Percentiles rank a stretch among this genome's conserved stretches.
phyloP scores from a whole-genome alignment of 2,329 filamentous ascomycete species.

The Didymella pomorum region DNA sequence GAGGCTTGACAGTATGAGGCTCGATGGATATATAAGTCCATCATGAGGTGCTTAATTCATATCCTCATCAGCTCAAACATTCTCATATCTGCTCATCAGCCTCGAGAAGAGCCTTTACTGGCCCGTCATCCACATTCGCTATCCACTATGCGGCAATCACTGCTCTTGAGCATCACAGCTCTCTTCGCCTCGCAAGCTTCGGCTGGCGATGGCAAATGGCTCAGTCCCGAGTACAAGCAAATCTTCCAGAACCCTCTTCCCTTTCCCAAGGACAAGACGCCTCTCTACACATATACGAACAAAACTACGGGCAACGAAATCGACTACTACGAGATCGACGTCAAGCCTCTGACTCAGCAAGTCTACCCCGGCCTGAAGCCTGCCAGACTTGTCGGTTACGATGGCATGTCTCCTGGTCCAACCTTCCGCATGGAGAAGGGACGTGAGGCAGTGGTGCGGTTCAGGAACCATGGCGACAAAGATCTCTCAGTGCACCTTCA shows the following conservation, averaged over 20 bases:
- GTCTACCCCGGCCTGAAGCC: constrained; percentile 55
- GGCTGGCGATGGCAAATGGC: constrained; percentile 36
- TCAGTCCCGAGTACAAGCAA: constrained; percentile 48
- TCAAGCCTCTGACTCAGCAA: constrained; percentile 55
- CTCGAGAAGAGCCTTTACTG: constrained; percentile 3
- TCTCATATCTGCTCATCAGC: constrained; percentile 20
- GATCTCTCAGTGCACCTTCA: constrained; percentile 64
- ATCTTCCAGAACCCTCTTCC: constrained; percentile 55
- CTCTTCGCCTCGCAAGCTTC: constrained; percentile 26
- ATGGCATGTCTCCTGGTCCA: constrained; percentile 65
- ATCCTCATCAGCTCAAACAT: constrained; percentile 18
- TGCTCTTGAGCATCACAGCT: constrained; percentile 25
- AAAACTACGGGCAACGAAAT: constrained; percentile 50
- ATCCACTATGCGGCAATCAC: constrained; percentile 26
- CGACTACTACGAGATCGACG: constrained; percentile 58
- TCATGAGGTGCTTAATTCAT: neutral
- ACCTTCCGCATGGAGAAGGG: constrained; percentile 61
- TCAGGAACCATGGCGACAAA: constrained; percentile 60
- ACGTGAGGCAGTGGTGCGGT: constrained; percentile 62
- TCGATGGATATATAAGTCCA: constrained; percentile 21
- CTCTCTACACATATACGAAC: constrained; percentile 34
- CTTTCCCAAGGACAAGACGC: constrained; percentile 54
- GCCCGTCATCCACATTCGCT: constrained; percentile 7
- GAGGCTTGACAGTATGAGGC: neutral
- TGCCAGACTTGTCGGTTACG: constrained; percentile 60